These are phyloP conservation scores for Colletotrichum sp. DNA, from an alignment of 2,329 filamentous ascomycete species.

Conservation along the genomic window DNA sequence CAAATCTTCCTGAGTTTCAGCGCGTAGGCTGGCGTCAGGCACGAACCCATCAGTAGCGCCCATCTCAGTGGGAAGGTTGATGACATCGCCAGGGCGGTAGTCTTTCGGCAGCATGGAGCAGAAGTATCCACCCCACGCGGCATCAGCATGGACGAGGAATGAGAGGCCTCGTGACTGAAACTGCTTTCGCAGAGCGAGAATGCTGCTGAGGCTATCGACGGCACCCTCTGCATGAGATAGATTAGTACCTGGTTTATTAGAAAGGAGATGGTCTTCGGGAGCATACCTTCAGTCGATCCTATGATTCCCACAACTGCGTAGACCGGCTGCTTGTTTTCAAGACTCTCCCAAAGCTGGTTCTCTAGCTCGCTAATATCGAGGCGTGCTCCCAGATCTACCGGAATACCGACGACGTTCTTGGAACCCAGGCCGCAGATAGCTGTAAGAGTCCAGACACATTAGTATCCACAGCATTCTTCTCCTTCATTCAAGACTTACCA, in stretches of 20 bases:
- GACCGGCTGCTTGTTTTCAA: constrained; percentile 36
- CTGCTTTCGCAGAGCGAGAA: constrained; percentile 42
- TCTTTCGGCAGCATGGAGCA: constrained; percentile 44
- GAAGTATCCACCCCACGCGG: constrained; percentile 57
- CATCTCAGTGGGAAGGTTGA: constrained; percentile 30
- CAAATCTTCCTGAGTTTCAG: constrained; percentile 43
- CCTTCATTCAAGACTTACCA: constrained; percentile 34
- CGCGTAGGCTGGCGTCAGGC: constrained; percentile 36
- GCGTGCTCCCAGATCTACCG: constrained; percentile 43
- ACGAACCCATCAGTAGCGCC: constrained; percentile 34
- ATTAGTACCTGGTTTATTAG: neutral
- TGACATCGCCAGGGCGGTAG: constrained; percentile 28
- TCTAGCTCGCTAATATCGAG: constrained; percentile 39
- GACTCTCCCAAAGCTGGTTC: constrained; percentile 31
- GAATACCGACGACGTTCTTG: constrained; percentile 42
- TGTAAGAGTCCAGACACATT: constrained; percentile 18
- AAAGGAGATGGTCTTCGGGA: rapidly evolving
- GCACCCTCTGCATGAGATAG: constrained; percentile 39
- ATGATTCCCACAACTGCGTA: constrained; percentile 50
- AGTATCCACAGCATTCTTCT: neutral
- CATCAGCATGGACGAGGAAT: constrained; percentile 51
- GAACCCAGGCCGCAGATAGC: constrained; percentile 51
- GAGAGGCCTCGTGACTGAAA: constrained; percentile 47
- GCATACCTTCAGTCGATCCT: constrained; percentile 48
- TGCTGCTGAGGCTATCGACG: constrained; percentile 42